These are phyloP conservation scores for Haematococcus lacustris DNA, from an alignment of 139 green algal species.

Conservation along the genomic window DNA sequence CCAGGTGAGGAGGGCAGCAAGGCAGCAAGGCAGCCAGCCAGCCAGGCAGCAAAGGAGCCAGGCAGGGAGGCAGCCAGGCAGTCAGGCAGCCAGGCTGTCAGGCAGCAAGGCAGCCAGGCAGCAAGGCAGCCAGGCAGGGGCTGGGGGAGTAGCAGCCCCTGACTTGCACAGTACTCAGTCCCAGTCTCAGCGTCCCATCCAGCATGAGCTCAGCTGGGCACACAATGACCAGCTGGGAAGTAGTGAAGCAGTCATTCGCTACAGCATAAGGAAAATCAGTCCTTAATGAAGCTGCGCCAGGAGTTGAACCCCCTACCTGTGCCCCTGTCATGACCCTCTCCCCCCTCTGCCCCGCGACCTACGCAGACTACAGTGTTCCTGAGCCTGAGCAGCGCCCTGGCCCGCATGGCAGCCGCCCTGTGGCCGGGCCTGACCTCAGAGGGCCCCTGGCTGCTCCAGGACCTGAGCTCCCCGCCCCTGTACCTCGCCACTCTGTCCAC, in stretches of 20 bases:
- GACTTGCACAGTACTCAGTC: too few species aligned
- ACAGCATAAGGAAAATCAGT: background rate
- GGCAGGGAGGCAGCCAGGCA: background rate
- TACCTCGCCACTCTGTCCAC: conserved; percentile 22
- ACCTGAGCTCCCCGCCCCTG: conserved; percentile 23
- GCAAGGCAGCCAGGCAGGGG: too few species aligned
- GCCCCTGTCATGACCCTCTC: too few species aligned
- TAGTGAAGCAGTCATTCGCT: background rate
- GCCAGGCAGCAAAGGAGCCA: background rate
- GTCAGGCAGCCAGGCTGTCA: too few species aligned
- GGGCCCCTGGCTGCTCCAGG: conserved; percentile 13
- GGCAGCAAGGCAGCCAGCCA: background rate
- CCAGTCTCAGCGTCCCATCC: too few species aligned
- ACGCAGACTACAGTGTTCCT: conserved; percentile 4
- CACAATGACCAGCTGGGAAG: too few species aligned
- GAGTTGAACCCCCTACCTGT: background rate
- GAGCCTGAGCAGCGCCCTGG: conserved; percentile 8
- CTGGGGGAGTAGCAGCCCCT: background rate
- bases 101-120: too few species aligned
- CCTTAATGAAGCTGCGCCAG: background rate
- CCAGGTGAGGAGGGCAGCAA: conserved; percentile 5
- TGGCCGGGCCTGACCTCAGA: conserved; percentile 21
- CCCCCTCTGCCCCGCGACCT: background rate
- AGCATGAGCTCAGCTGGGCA: background rate
- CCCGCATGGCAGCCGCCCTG: conserved; percentile 18